Conservation (phyloP, 1,284 basidiomycete genomes). For the Ustilago esculenta region DNA sequence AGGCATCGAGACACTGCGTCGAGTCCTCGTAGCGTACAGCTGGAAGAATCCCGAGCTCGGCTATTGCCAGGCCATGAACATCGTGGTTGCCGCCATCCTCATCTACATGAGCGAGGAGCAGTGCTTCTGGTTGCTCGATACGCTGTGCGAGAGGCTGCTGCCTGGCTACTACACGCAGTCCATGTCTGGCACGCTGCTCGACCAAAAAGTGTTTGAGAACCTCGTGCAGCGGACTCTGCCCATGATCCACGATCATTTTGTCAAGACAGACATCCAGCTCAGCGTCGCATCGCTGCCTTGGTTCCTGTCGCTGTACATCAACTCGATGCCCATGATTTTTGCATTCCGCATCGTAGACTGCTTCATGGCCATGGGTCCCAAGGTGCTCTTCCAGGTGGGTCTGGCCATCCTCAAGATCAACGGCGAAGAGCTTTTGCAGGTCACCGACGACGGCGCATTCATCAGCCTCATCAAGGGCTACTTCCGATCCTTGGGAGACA, state of each 20-base stretch:
- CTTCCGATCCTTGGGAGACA: constrained; percentile 91
- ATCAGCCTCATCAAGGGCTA: constrained; percentile 78
- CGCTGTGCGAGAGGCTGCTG: constrained; percentile 90
- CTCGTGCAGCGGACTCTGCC: constrained; percentile 80
- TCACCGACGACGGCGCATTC: constrained; percentile 97
- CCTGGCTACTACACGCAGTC: constrained; percentile 98
- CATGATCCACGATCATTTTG: constrained; percentile 93
- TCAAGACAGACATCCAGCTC: constrained; percentile 89
- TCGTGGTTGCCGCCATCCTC: constrained; percentile 84
- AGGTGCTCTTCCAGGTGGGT: constrained; percentile 95
- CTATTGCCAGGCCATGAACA: constrained; percentile 71
- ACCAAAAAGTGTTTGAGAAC: constrained; percentile 97
- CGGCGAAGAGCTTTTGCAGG: constrained; percentile 89
- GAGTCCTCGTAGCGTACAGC: constrained; percentile 95
- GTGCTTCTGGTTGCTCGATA: constrained; percentile 95
- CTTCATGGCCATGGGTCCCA: constrained; percentile 98
- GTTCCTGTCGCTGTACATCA: constrained; percentile 91
- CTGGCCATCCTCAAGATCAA: constrained; percentile 97
- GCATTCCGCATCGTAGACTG: constrained; percentile 99
- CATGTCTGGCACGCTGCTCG: constrained; percentile 97
- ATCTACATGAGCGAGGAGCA: constrained; percentile 99
- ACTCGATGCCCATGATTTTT: constrained; percentile 99
- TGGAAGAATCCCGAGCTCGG: constrained; percentile 89
- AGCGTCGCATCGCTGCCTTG: constrained; percentile 97
- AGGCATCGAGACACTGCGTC: constrained; percentile 74